These are phyloP conservation scores for Solanum chacoense DNA, from an alignment of 305 asterid genomes.

Conservation along the genomic window DNA sequence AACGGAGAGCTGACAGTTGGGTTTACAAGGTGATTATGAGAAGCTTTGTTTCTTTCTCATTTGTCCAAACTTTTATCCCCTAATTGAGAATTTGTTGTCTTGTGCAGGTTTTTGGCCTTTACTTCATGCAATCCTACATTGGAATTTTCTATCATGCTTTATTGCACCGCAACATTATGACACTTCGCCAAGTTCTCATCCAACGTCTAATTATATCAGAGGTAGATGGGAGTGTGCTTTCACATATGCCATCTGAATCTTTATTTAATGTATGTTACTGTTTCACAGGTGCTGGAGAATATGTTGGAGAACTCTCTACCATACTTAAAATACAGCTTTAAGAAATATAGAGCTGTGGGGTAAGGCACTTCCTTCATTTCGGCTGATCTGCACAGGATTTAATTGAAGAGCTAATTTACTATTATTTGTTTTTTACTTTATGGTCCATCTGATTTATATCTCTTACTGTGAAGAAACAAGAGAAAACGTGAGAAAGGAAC, in stretches of 20 bases:
- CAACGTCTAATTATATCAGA: slow-evolving; percentile 81
- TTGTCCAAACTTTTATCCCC: background rate
- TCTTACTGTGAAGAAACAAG: slow-evolving; percentile 47
- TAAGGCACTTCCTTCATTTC: slow-evolving; percentile 10
- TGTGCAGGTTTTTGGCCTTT: slow-evolving; percentile 84
- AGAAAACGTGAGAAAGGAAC: slow-evolving; percentile 39
- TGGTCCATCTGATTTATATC: slow-evolving; percentile 1
- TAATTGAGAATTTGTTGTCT: background rate
- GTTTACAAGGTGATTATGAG: slow-evolving; percentile 68
- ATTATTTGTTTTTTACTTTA: background rate
- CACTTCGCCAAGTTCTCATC: slow-evolving; percentile 79
- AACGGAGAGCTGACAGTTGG: slow-evolving; percentile 75
- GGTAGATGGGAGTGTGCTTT: slow-evolving; percentile 29
- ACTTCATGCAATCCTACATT: slow-evolving; percentile 92
- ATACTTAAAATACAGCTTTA: slow-evolving; percentile 66
- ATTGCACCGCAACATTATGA: slow-evolving; percentile 70
- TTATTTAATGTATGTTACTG: background rate
- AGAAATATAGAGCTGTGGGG: slow-evolving; percentile 67
- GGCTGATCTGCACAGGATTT: background rate
- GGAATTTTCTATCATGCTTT: slow-evolving; percentile 89
- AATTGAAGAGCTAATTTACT: background rate
- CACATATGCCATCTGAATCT: background rate
- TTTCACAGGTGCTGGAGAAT: slow-evolving; percentile 69
- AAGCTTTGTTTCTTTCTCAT: background rate
- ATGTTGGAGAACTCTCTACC: slow-evolving; percentile 81